These are phyloP conservation scores for Bacidia gigantensis DNA, from an alignment of 495 filamentous ascomycete genomes.

Conservation along the genomic window DNA sequence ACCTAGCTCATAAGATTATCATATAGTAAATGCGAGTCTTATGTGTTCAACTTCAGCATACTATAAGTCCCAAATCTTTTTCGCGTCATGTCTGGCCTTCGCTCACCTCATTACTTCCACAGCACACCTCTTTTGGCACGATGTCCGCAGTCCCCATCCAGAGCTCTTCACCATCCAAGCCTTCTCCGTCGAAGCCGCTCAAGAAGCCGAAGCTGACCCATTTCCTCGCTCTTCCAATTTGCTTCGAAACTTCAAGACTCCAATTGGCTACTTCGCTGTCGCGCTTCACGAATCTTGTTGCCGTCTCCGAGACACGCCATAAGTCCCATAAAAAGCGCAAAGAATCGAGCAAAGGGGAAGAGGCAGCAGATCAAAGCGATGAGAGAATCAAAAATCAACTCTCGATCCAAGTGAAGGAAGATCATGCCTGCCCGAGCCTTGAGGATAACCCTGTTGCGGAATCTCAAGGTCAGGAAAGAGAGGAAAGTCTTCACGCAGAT, in stretches of 20 bases:
- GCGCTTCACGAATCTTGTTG: constrained; percentile 36
- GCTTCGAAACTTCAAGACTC: constrained; percentile 44
- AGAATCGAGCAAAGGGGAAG: neutral
- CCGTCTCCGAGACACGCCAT: neutral
- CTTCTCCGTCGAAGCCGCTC: neutral
- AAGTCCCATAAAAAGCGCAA: neutral
- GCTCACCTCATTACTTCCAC: no score
- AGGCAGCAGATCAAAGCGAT: neutral
- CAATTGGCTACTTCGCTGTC: constrained; percentile 48
- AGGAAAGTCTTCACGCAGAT: neutral
- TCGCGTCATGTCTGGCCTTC: no score
- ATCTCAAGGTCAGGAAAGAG: neutral
- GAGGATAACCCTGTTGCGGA: no score
- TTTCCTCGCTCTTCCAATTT: constrained; percentile 75
- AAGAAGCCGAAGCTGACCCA: constrained; percentile 41
- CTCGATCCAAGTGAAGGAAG: neutral
- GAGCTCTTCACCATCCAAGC: neutral
- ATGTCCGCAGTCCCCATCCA: neutral
- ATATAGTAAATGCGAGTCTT: no score
- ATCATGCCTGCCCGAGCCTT: neutral
- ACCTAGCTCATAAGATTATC: no score
- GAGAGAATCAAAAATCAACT: neutral
- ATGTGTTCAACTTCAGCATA: no score
- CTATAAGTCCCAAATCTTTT: no score
- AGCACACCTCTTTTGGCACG: no score